Evolutionary conservation across 768 basidiomycete genomes (phyloP).

Genomic region (Harrya chromipes): DNA sequence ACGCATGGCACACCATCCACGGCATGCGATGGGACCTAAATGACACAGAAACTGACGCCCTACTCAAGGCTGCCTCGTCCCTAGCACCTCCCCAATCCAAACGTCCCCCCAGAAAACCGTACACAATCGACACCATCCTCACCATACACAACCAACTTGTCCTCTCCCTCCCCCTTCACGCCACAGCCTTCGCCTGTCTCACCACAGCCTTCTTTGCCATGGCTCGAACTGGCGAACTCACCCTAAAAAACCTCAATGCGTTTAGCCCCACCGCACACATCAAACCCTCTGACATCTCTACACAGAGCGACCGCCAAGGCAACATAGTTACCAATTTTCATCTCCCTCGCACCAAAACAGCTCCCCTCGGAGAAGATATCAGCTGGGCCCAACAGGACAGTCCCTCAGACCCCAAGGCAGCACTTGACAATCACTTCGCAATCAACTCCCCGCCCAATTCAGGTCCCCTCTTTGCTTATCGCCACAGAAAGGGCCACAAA

Average conservation of each 20-base stretch:
- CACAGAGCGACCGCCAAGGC: conserved; percentile 1
- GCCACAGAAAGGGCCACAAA: not conserved
- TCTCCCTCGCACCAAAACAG: conserved; percentile 8
- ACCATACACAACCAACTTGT: not conserved
- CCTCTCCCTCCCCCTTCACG: conserved; percentile 26
- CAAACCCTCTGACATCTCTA: not conserved
- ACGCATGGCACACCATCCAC: conserved; percentile 30
- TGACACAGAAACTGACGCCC: conserved; percentile 7
- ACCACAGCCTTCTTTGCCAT: conserved; percentile 38
- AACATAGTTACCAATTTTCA: conserved; percentile 24
- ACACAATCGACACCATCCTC: conserved; percentile 7
- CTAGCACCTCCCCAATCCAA: conserved; percentile 12
- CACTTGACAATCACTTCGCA: conserved; percentile 9
- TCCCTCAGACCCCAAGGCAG: conserved; percentile 5
- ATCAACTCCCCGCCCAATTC: conserved; percentile 28
- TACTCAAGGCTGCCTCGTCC: conserved; percentile 14
- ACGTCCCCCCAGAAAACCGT: conserved; percentile 1
- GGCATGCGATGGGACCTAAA: conserved; percentile 13
- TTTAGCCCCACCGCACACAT: not conserved
- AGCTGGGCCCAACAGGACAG: conserved; percentile 9
- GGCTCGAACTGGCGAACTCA: conserved; percentile 24
- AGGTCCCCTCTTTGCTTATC: conserved; percentile 33
- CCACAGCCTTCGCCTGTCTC: conserved; percentile 37
- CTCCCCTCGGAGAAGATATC: conserved; percentile 16
- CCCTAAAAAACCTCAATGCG: not conserved